phyloP scores from a whole-genome alignment of 805 yeast species.

The Schwanniomyces pseudopolymorphus region DNA sequence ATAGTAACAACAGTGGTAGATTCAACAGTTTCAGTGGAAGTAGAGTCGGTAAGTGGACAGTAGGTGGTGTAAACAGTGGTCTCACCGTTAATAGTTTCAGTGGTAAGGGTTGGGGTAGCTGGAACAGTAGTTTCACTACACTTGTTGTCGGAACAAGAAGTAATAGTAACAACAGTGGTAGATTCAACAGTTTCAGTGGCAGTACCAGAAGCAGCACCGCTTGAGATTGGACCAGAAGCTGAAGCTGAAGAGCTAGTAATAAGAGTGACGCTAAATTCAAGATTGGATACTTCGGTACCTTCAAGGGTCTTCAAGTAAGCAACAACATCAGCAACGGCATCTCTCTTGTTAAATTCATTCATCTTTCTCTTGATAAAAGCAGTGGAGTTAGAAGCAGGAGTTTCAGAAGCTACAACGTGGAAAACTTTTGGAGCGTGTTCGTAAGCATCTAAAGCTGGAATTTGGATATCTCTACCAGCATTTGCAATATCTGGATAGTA shows the following conservation, averaged over 20 bases:
- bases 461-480: constrained; percentile 31
- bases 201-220: constrained; percentile 12
- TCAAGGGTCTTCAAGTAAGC: constrained; percentile 20
- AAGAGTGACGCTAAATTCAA: constrained; percentile 17
- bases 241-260: constrained; percentile 19
- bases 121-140: constrained; percentile 27
- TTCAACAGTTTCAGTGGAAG: constrained; percentile 21
- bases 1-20: constrained; percentile 21
- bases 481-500: constrained; percentile 33
- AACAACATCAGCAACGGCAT: constrained; percentile 23
- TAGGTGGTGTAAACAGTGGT: constrained; percentile 11
- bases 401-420: constrained; percentile 27
- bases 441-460: constrained; percentile 33
- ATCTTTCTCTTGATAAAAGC: constrained; percentile 42
- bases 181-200: constrained; percentile 14
- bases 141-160: constrained; percentile 35
- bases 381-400: constrained; percentile 39
- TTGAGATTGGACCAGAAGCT: constrained; percentile 20
- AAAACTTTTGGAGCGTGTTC: constrained; percentile 18
- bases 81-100: constrained; percentile 8
- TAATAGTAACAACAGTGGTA: constrained; percentile 31
- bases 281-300: constrained; percentile 21
- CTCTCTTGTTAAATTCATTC: constrained; percentile 26
- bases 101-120: constrained; percentile 33
- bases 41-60: constrained; percentile 11